Base-by-base conservation (phyloP, 225 moss, liverwort and hornwort species). In the Sphagnum contortum region DNA sequence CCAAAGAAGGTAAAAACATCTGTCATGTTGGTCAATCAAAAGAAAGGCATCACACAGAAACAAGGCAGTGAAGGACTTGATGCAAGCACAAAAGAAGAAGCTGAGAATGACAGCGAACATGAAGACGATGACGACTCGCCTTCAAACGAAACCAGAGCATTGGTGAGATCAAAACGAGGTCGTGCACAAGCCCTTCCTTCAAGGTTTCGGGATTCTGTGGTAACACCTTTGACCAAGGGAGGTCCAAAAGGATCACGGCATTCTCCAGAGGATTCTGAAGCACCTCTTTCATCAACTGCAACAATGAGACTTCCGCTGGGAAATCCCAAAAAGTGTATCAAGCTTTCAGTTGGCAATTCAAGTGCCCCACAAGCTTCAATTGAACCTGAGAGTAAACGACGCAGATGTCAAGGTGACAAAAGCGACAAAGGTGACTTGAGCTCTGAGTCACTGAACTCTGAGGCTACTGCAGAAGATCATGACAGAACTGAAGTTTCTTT, bases 91-190 rank as follows among this genome's bases (percentile, higher is more conserved):
- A 78, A 78, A 69, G 84, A 84, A 69, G 69, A 59, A 64, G 80
- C 75, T 13, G 84, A 81, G 47, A 68, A 62, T 45, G 78, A 85
- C 62, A 81, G 71, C 3, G 81, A 76, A 45, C 70, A 65, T 51
- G 72, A 67, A 67, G 80, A 66, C 48, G 83, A 71, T 48, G 62
- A 69, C 49, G 60, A 48, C 50, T 79, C 78, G 59, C 69, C 75
- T 68, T 59, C 76, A 44, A 79, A 78, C 64, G 91, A 91, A 52
- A 80, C 82, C 64, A 87, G 86, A 60, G 91, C 98, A 9, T 85
- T 99, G 10, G 93, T 99, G 57, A 85, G 89, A 66, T 93, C 98
- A 8, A 99, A 88, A 71, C 89, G 98, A 57, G 98, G 98, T 76
- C 80, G 98, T 63, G 87, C 93, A 50, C 93, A 91, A 72, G 87